Conservation (phyloP, 352 stramenopile species). For the Thalassiosira allenii region DNA sequence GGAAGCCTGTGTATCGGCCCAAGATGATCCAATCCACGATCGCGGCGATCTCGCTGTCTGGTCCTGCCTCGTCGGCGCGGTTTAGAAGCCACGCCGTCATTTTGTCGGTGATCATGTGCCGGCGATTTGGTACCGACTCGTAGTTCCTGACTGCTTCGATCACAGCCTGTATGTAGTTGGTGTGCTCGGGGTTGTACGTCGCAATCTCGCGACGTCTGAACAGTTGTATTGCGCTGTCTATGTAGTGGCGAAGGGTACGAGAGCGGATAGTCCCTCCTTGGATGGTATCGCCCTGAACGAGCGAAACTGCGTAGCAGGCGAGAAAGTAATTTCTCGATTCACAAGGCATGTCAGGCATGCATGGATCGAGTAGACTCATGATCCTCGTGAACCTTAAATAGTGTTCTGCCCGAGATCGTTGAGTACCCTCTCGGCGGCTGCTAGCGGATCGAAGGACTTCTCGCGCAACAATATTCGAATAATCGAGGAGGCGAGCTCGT, state of each 20-base stretch:
- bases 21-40: conserved; percentile 24
- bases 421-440: no score
- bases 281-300: conserved; percentile 5
- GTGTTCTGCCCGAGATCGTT: conserved; percentile 17
- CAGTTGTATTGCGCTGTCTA: neutral
- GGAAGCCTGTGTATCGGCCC: neutral
- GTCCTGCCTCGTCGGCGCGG: no score
- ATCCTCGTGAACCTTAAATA: conserved; percentile 21
- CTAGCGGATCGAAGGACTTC: conserved; percentile 31
- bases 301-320: conserved; percentile 5
- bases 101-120: conserved; percentile 33
- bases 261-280: neutral
- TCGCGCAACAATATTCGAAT: conserved; percentile 30
- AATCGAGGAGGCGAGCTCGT: conserved; percentile 39
- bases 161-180: conserved; percentile 1
- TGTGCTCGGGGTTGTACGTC: neutral
- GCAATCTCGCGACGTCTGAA: neutral
- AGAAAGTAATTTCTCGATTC: conserved; percentile 14
- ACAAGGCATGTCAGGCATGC: neutral
- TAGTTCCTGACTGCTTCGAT: conserved; percentile 19
- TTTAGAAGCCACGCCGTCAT: conserved; percentile 31
- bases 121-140: conserved; percentile 10
- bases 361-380: neutral
- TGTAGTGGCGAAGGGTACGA: neutral
- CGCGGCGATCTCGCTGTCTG: neutral